phyloP scores from a whole-genome alignment of 495 filamentous ascomycete species.

The Trichoderma virens region DNA sequence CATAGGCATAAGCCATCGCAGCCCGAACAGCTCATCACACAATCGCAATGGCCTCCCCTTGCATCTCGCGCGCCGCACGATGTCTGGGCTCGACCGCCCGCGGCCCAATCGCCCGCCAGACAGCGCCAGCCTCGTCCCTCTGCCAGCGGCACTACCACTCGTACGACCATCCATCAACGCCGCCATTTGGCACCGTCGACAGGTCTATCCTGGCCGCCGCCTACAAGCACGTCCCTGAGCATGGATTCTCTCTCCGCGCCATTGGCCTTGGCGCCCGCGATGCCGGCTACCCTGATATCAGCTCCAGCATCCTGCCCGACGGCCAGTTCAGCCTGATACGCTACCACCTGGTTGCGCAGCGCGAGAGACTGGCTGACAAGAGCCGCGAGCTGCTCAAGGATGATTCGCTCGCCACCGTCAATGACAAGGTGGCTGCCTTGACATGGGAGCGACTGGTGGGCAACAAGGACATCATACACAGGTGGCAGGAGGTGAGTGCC shows the following conservation, averaged over 20 bases:
- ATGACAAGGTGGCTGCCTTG: constrained; percentile 52
- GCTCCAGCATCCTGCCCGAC: constrained; percentile 69
- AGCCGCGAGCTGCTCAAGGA: constrained; percentile 22
- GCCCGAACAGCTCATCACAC: neutral
- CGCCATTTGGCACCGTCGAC: constrained; percentile 66
- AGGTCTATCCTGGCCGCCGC: constrained; percentile 71
- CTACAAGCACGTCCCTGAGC: constrained; percentile 65
- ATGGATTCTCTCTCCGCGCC: constrained; percentile 70
- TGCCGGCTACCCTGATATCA: constrained; percentile 77
- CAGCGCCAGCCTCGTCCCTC: neutral
- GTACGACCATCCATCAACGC: constrained; percentile 49
- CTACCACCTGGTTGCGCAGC: constrained; percentile 69
- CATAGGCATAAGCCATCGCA: no score
- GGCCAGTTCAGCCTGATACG: constrained; percentile 74
- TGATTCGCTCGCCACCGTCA: constrained; percentile 20
- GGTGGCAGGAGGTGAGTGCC: constrained; percentile 74
- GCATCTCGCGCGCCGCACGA: neutral
- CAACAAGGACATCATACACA: constrained; percentile 59
- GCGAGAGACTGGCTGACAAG: constrained; percentile 31
- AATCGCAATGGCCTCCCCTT: neutral
- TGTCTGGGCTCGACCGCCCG: neutral
- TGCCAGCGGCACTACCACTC: constrained; percentile 68
- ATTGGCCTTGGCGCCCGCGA: constrained; percentile 73
- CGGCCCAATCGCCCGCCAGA: constrained; percentile 12
- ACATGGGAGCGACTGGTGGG: constrained; percentile 64